Conservation (phyloP, 208 protist genomes). For the Leishmania guyanensis region DNA sequence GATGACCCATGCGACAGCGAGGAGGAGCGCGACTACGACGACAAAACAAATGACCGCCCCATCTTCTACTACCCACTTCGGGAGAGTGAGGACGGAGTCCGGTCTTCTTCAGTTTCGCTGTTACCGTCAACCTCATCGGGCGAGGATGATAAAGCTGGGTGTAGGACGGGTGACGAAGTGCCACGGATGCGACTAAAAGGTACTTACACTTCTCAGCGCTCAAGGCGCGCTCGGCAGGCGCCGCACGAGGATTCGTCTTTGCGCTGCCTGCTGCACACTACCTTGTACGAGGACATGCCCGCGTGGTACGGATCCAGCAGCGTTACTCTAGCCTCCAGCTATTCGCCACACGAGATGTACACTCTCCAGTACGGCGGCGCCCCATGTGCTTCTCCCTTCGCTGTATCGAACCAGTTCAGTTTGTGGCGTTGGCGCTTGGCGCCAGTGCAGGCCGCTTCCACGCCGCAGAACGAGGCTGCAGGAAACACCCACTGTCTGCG, state of each 20-base stretch:
- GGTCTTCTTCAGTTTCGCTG: slow-evolving; percentile 12
- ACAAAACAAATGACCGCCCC: slow-evolving; percentile 65
- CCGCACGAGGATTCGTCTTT: slow-evolving; percentile 13
- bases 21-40: slow-evolving; percentile 76
- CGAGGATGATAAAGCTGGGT: slow-evolving; percentile 9
- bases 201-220: slow-evolving; percentile 7
- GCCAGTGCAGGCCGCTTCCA: neutral
- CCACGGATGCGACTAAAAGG: neutral
- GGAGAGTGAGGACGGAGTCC: slow-evolving; percentile 42
- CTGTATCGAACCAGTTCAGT: slow-evolving; percentile 20
- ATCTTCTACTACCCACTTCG: slow-evolving; percentile 71
- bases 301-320: slow-evolving; percentile 44
- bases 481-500: slow-evolving; percentile 15
- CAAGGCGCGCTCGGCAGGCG: neutral
- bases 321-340: slow-evolving; percentile 21
- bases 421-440: slow-evolving; percentile 16
- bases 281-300: slow-evolving; percentile 38
- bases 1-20: slow-evolving; percentile 87
- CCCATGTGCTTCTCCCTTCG: slow-evolving; percentile 22
- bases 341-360: slow-evolving; percentile 2
- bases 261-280: slow-evolving; percentile 42
- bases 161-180: neutral
- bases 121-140: neutral
- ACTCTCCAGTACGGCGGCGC: slow-evolving; percentile 35
- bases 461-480: slow-evolving; percentile 6